These are phyloP conservation scores for Blastocystis sp. DNA, from an alignment of 352 stramenopile genomes.

Conservation along the genomic window DNA sequence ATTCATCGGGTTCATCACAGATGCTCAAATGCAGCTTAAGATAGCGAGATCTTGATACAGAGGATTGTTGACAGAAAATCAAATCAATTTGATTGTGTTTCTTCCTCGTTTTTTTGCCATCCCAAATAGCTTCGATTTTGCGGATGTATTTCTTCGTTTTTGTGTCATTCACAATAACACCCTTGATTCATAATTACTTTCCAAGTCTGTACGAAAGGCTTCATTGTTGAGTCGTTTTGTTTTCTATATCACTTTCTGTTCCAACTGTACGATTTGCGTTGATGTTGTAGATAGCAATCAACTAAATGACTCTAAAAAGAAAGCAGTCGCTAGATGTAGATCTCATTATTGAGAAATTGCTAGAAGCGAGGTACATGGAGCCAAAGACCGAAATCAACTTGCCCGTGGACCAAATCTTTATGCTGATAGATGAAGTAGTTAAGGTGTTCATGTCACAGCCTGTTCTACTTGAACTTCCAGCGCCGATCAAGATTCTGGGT, in stretches of 20 bases:
- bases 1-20: neutral
- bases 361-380: slow-evolving; percentile 72
- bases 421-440: slow-evolving; percentile 83
- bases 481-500: slow-evolving; percentile 92
- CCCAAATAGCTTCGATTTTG: no score
- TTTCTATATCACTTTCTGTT: neutral
- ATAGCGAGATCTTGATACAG: no score
- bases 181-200: neutral
- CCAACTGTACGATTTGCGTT: neutral
- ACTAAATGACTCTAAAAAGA: neutral
- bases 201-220: neutral
- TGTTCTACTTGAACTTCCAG: slow-evolving; percentile 94
- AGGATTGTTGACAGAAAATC: no score
- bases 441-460: slow-evolving; percentile 94
- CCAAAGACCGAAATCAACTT: slow-evolving; percentile 79
- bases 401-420: slow-evolving; percentile 86
- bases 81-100: no score
- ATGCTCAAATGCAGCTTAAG: neutral
- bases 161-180: neutral
- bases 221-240: neutral
- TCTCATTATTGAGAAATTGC: slow-evolving; percentile 60
- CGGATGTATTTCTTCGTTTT: neutral
- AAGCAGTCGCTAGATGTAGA: slow-evolving; percentile 57
- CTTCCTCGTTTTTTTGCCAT: no score
- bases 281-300: neutral